Base-by-base conservation (phyloP, 1,139 yeast species). In the Debaryomycetaceae sp. region DNA sequence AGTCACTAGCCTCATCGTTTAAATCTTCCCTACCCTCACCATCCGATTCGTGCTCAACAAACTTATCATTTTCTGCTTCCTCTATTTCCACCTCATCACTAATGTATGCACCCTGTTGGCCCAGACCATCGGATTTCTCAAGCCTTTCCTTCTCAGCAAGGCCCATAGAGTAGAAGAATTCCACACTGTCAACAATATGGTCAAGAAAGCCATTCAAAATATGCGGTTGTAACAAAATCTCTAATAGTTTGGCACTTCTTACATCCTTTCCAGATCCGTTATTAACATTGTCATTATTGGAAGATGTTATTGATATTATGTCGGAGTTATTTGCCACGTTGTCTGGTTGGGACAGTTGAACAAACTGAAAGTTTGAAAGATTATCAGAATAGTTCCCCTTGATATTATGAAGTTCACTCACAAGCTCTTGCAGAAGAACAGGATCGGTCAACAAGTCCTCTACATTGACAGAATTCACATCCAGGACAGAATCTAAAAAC, bases 201-300 rank as follows among this genome's bases (percentile, higher is more conserved):
- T 72, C 76, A 36, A 70, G 56, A 33, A 74, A 63, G 3, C 78
- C 78, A 42, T 59, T 62, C 42, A 75, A 58, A 20, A 75, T 65
- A 47, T 74, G 78, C 17, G 79, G 78, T 50, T 74, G 79, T 42
- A 73, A 60, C 36, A 75, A 57, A 31, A 75, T 55, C 48, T 75
- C 80, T 38, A 75, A 49, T 38, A 75, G 59, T 50, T 72, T 73
- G 37, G 67, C 66, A 5, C 74, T 74, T 34, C 74, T 60, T 9
- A 70, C 60, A 45, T 72, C 76, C 48, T 70, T 71, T 39, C 57
- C 57, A 34, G 57, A 55, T 24, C 48, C 44, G 38, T 51, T 55
- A 22, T 43, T 39, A 34, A 49, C 52, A 14, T 67, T 72, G 34
- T 66, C 64, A 49, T 57, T 69, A 17, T 75, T 68, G 3, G 78